Conservation (phyloP, 441 rosid species). For the Mallotus repandus region DNA sequence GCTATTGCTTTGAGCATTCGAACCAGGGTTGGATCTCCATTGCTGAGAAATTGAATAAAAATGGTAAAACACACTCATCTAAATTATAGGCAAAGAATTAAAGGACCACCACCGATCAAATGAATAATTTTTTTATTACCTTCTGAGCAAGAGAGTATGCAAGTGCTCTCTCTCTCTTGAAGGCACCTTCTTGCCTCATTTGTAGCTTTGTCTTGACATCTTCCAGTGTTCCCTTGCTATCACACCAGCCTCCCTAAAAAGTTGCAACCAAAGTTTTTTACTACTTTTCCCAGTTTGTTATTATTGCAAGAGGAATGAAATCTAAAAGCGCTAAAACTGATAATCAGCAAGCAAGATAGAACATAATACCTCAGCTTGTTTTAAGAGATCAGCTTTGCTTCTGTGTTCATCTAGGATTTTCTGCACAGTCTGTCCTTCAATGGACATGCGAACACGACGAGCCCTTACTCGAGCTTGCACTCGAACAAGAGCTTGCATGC, state of each 20-base stretch:
- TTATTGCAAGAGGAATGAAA: not conserved
- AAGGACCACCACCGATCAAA: not conserved
- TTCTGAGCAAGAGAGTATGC: constrained; percentile 90
- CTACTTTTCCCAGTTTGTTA: not conserved
- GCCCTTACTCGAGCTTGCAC: constrained; percentile 96
- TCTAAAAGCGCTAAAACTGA: not conserved
- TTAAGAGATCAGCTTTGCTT: constrained; percentile 64
- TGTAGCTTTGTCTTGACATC: constrained; percentile 72
- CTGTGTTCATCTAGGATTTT: constrained; percentile 58
- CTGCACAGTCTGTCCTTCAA: constrained; percentile 85
- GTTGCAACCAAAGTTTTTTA: not conserved
- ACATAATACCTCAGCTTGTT: constrained; percentile 71
- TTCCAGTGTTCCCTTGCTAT: constrained; percentile 77
- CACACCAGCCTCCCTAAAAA: constrained; percentile 88
- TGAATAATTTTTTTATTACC: constrained; percentile 33
- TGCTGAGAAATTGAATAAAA: constrained; percentile 38
- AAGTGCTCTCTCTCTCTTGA: constrained; percentile 83
- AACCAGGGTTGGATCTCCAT: constrained; percentile 61
- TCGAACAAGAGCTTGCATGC: constrained; percentile 97
- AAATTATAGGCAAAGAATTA: not conserved
- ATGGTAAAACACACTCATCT: not conserved
- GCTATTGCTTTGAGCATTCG: constrained; percentile 32
- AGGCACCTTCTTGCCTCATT: constrained; percentile 84
- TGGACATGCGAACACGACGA: constrained; percentile 79
- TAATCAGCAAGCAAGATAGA: not conserved